These are phyloP conservation scores for Aphanomyces stellatus DNA, from an alignment of 352 stramenopile genomes.

Conservation along the genomic window DNA sequence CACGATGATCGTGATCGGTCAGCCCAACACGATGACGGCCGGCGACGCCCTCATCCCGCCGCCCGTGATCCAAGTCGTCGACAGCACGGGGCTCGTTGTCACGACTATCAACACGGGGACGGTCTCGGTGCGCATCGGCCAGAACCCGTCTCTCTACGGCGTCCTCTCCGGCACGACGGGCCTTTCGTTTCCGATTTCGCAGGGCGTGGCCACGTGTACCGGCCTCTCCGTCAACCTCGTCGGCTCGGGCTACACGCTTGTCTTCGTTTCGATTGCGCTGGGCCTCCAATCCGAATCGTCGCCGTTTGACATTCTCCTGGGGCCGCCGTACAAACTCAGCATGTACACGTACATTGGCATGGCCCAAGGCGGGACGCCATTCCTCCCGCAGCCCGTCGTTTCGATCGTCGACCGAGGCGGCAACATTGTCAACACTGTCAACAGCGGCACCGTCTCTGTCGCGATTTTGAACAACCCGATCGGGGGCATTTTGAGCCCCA, in stretches of 20 bases:
- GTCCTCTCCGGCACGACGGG: constrained; percentile 31
- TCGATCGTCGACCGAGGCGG: constrained; percentile 72
- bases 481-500: constrained; percentile 41
- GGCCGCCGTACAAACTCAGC: constrained; percentile 41
- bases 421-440: constrained; percentile 45
- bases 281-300: constrained; percentile 60
- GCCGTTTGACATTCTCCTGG: constrained; percentile 61
- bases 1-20: constrained; percentile 50
- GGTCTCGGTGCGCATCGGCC: constrained; percentile 45
- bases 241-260: constrained; percentile 55
- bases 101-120: constrained; percentile 42
- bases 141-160: constrained; percentile 44
- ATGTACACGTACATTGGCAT: constrained; percentile 71
- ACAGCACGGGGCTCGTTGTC: constrained; percentile 71
- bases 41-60: constrained; percentile 53
- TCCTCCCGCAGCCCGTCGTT: constrained; percentile 64
- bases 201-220: constrained; percentile 62
- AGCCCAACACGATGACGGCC: constrained; percentile 50
- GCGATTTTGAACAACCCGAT: constrained; percentile 60
- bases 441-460: constrained; percentile 43
- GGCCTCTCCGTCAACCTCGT: constrained; percentile 62
- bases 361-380: constrained; percentile 61
- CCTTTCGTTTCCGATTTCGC: constrained; percentile 56
- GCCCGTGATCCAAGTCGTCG: constrained; percentile 57
- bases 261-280: constrained; percentile 53